A percentile compares a stretch with the other conserved stretches of the same genome.
Conservation (phyloP, 768 basidiomycete genomes). For the Russula emetica region DNA sequence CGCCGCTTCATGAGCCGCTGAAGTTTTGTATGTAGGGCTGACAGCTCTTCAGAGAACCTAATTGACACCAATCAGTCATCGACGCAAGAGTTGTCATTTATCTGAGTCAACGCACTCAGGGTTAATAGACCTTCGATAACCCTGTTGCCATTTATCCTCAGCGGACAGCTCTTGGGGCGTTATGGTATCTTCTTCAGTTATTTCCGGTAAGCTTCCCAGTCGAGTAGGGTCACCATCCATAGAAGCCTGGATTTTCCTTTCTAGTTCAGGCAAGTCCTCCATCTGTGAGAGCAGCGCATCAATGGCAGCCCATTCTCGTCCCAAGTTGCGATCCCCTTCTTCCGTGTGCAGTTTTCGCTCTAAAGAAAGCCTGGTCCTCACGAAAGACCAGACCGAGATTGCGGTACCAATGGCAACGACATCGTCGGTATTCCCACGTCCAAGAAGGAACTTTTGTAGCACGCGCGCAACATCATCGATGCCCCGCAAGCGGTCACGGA, state of each 20-base stretch:
- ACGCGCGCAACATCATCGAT: conserved; percentile 71
- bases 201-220: conserved; percentile 21
- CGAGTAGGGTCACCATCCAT: conserved; percentile 28
- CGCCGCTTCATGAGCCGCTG: conserved; percentile 43
- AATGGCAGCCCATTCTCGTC: conserved; percentile 53
- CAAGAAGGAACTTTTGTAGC: conserved; percentile 69
- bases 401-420: conserved; percentile 60
- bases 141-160: conserved; percentile 33
- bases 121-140: conserved; percentile 55
- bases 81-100: neutral
- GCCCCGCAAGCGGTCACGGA: conserved; percentile 50
- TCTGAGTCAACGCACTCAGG: conserved; percentile 48
- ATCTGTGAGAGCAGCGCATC: conserved; percentile 53
- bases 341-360: conserved; percentile 53
- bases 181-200: conserved; percentile 28
- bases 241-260: conserved; percentile 50
- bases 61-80: conserved; percentile 1
- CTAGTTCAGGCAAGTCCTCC: conserved; percentile 48
- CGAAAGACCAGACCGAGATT: conserved; percentile 53
- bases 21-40: conserved; percentile 46
- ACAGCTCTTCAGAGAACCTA: conserved; percentile 59
- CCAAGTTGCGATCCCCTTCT: conserved; percentile 29
- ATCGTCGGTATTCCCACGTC: conserved; percentile 63
- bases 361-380: conserved; percentile 48
- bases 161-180: conserved; percentile 22